Base-by-base conservation (phyloP, 2,329 filamentous ascomycete species). In the Thelonectria rubi region DNA sequence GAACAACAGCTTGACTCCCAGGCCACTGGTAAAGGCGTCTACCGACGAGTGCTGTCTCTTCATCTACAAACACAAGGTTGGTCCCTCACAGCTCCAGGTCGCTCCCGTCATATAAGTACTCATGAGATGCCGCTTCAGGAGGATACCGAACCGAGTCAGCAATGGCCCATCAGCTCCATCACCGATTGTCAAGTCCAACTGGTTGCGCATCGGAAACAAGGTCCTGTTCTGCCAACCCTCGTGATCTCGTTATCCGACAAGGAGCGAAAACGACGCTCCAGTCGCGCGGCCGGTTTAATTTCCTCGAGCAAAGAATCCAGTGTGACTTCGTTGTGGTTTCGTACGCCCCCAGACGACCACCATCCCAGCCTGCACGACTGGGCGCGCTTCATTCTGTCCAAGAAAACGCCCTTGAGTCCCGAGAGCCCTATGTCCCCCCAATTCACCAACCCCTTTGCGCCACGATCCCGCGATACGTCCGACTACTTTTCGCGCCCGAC, bases 241-340 rank as follows among this genome's bases (percentile, higher is more conserved):
- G 78, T 88, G 47, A 72, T 90, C 39, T 84, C 79, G 65, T 76
- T 90, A 49, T 79, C 82, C 39, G 86, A 89, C 65, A 88, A 86
- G 72, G 78, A 87, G 64, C 83, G 86, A 57, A 90, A 89, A 69
- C 84, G 88, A 51, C 82, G 88, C 62, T 90, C 88, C 48, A 90
- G 87, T 66, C 82, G 87, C 62, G 85, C 88, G 3, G 82, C 84
- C 4, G 85, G 84, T 3, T 77, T 90, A 20, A 82, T 81, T 17
- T 74, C 82, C 10, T 74, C 78, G 7, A 81, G 76, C 59, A 87
- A 84, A 70, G 83, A 87, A 15, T 76, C 80, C 1, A 74, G 77
- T 9, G 76, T 81, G 3, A 80, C 78, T 9, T 82, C 81, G 0
- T 73, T 90, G 3, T 84, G 83, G 76, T 89, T 90, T 64, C 85